Percentiles rank a stretch among this genome's conserved stretches.
These are phyloP conservation scores for Sugiyamaella pinicola DNA, from an alignment of 1,139 yeast genomes.

Conservation along the genomic window DNA sequence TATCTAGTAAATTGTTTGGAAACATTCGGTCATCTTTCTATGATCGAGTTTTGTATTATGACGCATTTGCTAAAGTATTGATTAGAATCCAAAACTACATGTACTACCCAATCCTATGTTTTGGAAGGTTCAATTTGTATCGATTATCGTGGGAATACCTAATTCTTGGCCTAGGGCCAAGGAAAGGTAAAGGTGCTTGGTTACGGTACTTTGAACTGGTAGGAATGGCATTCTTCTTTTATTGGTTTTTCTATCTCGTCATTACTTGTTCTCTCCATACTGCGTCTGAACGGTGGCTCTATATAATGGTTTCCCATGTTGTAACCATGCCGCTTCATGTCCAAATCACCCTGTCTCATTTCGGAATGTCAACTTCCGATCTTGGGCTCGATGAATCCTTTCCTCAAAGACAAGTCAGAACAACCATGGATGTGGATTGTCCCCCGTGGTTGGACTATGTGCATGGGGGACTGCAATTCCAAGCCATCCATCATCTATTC, in stretches of 20 bases:
- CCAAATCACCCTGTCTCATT: slow-evolving; percentile 85
- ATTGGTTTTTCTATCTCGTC: slow-evolving; percentile 76
- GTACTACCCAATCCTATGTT: slow-evolving; percentile 76
- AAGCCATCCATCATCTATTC: slow-evolving; percentile 85
- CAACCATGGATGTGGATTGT: slow-evolving; percentile 95
- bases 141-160: slow-evolving; percentile 79
- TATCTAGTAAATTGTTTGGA: slow-evolving; percentile 67
- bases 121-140: slow-evolving; percentile 85
- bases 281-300: slow-evolving; percentile 55
- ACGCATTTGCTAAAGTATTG: slow-evolving; percentile 58
- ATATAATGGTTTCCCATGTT: slow-evolving; percentile 71
- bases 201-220: slow-evolving; percentile 73
- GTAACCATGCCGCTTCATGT: slow-evolving; percentile 90
- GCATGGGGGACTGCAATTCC: slow-evolving; percentile 93
- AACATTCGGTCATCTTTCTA: slow-evolving; percentile 79
- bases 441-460: slow-evolving; percentile 89
- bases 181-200: slow-evolving; percentile 83
- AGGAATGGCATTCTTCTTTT: slow-evolving; percentile 68
- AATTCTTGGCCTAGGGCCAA: slow-evolving; percentile 73
- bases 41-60: slow-evolving; percentile 66
- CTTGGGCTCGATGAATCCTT: slow-evolving; percentile 82
- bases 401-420: slow-evolving; percentile 76
- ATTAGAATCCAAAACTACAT: slow-evolving; percentile 68
- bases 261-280: slow-evolving; percentile 56
- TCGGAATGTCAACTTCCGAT: slow-evolving; percentile 91